Evolutionary conservation across 78 protist genomes (phyloP), one percentile per base, ranked within the genome.

Genomic region (Guillardia theta): DNA sequence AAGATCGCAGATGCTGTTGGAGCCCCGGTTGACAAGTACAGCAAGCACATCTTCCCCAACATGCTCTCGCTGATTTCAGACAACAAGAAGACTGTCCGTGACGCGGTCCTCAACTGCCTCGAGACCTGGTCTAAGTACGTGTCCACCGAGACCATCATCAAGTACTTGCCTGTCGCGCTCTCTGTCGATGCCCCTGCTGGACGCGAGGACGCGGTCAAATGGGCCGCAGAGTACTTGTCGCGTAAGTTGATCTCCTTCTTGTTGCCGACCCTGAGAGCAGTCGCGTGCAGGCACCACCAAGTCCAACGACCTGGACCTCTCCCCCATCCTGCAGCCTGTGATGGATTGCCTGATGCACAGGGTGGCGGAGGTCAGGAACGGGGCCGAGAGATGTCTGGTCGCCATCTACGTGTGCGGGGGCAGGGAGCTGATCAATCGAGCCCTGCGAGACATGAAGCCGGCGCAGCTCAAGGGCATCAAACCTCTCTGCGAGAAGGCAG

Each of bases 391-490:
- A 27, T 78, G 90, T 48, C 90, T 78, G 48, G 48, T 18, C 50
- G 39, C 44, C 50, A 37, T 78, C 50, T 43, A 24, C 18, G 90
- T 22, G 15, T n/a, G 90, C 90, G 90, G 83, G 46, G 9, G 36
- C 36, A 24, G 41, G 10, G 41, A 22, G 46, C 46, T 43, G 41
- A 24, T 70, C 41, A 24, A 12, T 43, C n/a, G 36, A 24, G 45
- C 36, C 45, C 90, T 78, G 50, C 90, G 90, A 22, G 90, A 78
- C 90, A 10, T 78, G 48, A 78, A 78, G 90, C 90, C 90, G 18
- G 90, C 90, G 33, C 90, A 78, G 90, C 90, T 78, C 90, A 78
- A 78, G 90, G 24, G 41, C 24, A 37, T 78, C 90, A 37, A 43
- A 36, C 90, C 90, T 36, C n/a, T 78, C 33, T 37, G 45, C 50